Conservation (phyloP, 306 rosid species). For the Oemleria cerasiformis region DNA sequence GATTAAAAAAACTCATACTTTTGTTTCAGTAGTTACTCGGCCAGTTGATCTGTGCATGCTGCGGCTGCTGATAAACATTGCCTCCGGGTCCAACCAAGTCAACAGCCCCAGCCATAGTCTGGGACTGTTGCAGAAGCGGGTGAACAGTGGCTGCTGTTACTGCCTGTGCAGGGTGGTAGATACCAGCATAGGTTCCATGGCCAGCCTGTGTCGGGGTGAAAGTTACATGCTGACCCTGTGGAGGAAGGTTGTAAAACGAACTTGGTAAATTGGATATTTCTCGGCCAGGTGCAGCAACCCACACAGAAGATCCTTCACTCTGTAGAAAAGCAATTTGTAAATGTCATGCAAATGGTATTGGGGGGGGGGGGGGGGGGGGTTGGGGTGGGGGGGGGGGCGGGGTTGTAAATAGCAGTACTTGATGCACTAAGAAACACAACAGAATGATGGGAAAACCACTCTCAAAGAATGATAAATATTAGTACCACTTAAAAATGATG, state of each 20-base stretch:
- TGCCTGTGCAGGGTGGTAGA: conserved; percentile 93
- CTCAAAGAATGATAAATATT: background rate
- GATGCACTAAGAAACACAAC: background rate
- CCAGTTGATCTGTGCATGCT: conserved; percentile 91
- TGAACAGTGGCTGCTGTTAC: conserved; percentile 77
- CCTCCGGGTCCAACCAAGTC: conserved; percentile 97
- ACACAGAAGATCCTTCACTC: conserved; percentile 91
- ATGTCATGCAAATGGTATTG: background rate
- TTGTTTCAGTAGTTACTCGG: conserved; percentile 76
- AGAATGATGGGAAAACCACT: background rate
- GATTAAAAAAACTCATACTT: conserved; percentile 29
- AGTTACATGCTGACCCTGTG: conserved; percentile 81
- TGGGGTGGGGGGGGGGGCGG: no score
- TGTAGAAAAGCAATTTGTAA: conserved; percentile 34
- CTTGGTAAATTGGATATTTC: conserved; percentile 69
- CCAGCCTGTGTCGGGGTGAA: conserved; percentile 86
- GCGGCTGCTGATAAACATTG: conserved; percentile 83
- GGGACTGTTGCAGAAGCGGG: conserved; percentile 93
- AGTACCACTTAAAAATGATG: background rate
- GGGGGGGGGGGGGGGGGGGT: no score
- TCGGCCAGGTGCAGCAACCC: conserved; percentile 94
- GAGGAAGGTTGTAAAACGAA: conserved; percentile 89
- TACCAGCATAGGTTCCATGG: conserved; percentile 75
- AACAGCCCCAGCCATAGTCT: conserved; percentile 86
- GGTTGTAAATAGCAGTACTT: background rate